phyloP scores from a whole-genome alignment of 805 yeast species.

The Candida ovalis region DNA sequence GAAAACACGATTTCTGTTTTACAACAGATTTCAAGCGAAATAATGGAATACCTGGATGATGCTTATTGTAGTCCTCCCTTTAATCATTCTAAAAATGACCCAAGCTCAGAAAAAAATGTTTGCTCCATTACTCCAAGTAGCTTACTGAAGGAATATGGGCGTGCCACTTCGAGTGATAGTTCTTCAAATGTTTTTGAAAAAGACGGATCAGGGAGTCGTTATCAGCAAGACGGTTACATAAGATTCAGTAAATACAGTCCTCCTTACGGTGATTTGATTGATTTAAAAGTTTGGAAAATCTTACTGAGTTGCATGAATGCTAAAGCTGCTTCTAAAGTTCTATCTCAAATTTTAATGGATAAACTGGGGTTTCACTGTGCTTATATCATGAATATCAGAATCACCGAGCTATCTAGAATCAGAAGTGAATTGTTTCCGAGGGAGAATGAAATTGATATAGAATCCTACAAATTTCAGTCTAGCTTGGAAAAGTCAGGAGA shows the following conservation, averaged over 20 bases:
- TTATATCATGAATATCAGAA: constrained; percentile 48
- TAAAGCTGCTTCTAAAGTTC: constrained; percentile 39
- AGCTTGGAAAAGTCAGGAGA: constrained; percentile 35
- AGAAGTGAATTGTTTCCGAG: constrained; percentile 41
- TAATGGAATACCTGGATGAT: constrained; percentile 38
- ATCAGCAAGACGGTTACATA: constrained; percentile 45
- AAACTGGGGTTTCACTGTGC: constrained; percentile 39
- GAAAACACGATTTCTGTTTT: constrained; percentile 34
- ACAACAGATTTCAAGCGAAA: constrained; percentile 36
- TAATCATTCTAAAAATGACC: not conserved
- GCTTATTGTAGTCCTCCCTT: constrained; percentile 24
- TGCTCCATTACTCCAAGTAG: not conserved
- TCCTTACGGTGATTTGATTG: constrained; percentile 26
- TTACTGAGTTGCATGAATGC: constrained; percentile 37
- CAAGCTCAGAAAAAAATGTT: not conserved
- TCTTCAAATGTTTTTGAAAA: constrained; percentile 48
- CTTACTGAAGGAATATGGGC: constrained; percentile 42
- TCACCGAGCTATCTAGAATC: constrained; percentile 43
- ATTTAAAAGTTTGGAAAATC: constrained; percentile 34
- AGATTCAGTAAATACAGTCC: constrained; percentile 35
- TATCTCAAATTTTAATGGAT: constrained; percentile 36
- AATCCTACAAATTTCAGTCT: constrained; percentile 37
- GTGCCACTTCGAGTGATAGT: constrained; percentile 48
- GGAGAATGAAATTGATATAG: constrained; percentile 41
- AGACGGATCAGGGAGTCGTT: constrained; percentile 65